Evolutionary conservation across 2,329 filamentous ascomycete species (phyloP), one percentile per base, ranked within the genome.

Genomic region (Pseudogymnoascus sp.): DNA sequence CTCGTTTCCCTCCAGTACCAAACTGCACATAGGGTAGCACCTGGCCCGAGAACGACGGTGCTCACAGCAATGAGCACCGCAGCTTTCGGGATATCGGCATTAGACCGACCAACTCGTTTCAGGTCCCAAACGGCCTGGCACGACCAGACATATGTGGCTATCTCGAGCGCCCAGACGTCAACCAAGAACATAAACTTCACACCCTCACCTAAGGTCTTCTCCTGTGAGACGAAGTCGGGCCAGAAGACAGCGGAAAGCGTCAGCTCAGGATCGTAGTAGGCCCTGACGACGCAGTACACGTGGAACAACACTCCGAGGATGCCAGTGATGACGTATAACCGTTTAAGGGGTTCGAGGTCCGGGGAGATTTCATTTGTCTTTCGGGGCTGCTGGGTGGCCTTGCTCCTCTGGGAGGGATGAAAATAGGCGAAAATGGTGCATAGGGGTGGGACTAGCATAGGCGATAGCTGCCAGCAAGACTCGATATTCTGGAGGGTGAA

Each of bases 1-100:
- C 12, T 25, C 30, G 16, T 25, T 55, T 61, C 60, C 39, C 60
- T 61, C 60, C 60, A 61, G 33, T 61, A 33, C 39, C 60, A 61
- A 22, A 36, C 33, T 19, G 39, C 39, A 22, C 39, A 61, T 49
- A 61, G 30, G 3, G 60, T 58, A 28, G 60, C 60, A 30, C 60
- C 60, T 6, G 60, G 60, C 25, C 60, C 60, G 7, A 61, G 39
- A 35, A 61, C 9, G n/a, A 61, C 28, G 41, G 25, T 61, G 23
- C 60, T 42, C 6, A 52, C 11, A 2, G 39, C 60, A 25, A 61
- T 49, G 5, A 35, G 23, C 28, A 8, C n/a, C 60, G 22, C 25
- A 33, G 45, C 39, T 35, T 28, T 49, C 23, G n/a, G 25, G 3
- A 61, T 28, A 49, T 33, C n/a, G n/a, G 45, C 60, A 12, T 30